Evolutionary conservation across 805 yeast species (phyloP).

Genomic region (Candida maris): DNA sequence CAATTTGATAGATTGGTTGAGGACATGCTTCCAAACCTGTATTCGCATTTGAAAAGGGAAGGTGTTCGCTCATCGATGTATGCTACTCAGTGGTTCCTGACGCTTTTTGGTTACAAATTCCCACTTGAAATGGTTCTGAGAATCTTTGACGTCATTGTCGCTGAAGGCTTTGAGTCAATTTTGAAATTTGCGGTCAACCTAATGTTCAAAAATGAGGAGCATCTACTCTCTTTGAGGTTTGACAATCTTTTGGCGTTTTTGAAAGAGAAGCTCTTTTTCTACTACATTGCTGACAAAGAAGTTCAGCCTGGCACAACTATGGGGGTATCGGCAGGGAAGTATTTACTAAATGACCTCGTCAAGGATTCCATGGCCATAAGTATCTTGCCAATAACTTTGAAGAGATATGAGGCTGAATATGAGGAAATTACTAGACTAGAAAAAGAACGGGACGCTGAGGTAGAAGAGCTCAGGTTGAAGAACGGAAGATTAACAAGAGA

Average conservation of each 20-base stretch:
- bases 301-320: slow-evolving; percentile 12
- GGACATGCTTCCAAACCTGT: slow-evolving; percentile 65
- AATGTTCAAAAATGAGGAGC: slow-evolving; percentile 63
- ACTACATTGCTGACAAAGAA: slow-evolving; percentile 46
- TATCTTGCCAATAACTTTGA: slow-evolving; percentile 67
- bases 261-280: slow-evolving; percentile 74
- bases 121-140: slow-evolving; percentile 85
- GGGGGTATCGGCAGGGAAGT: slow-evolving; percentile 32
- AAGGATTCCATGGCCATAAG: slow-evolving; percentile 71
- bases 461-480: slow-evolving; percentile 52
- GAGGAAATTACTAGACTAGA: slow-evolving; percentile 69
- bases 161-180: slow-evolving; percentile 88
- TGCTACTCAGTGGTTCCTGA: slow-evolving; percentile 96
- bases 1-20: slow-evolving; percentile 89
- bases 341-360: slow-evolving; percentile 72
- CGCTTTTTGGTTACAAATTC: slow-evolving; percentile 91
- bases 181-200: slow-evolving; percentile 81
- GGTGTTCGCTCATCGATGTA: slow-evolving; percentile 93
- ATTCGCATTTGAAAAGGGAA: slow-evolving; percentile 74
- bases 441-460: slow-evolving; percentile 57
- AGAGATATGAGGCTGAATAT: slow-evolving; percentile 70
- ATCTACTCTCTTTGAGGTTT: slow-evolving; percentile 59
- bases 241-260: slow-evolving; percentile 74
- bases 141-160: slow-evolving; percentile 80
- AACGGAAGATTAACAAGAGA: slow-evolving; percentile 74